phyloP scores from a whole-genome alignment of 139 green algal genomes.

The Desmodesmus armatus region DNA sequence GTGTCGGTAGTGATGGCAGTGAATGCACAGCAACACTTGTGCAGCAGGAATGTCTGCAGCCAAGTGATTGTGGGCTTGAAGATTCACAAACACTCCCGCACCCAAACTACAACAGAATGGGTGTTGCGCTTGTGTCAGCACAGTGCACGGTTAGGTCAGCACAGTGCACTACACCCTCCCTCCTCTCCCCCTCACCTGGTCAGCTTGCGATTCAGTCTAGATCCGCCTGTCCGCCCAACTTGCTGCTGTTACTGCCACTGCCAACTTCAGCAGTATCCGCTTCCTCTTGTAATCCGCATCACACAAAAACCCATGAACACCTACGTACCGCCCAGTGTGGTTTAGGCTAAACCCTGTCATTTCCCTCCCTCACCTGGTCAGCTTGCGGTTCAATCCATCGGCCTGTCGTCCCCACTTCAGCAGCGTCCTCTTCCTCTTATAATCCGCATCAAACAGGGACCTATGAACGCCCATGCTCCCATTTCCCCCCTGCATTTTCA shows the following conservation, averaged over 20 bases:
- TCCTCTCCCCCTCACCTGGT: neutral
- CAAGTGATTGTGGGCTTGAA: no score
- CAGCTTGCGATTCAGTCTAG: neutral
- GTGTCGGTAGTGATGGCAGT: no score
- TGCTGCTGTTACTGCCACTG: no score
- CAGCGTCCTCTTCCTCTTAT: conserved; percentile 54
- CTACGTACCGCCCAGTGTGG: conserved; percentile 38
- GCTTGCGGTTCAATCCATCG: neutral
- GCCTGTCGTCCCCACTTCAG: neutral
- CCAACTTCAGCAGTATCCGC: conserved; percentile 24
- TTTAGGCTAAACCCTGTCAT: neutral
- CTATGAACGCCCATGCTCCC: conserved; percentile 50
- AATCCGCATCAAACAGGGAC: conserved; percentile 62
- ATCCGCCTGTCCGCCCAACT: neutral
- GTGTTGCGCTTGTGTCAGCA: no score
- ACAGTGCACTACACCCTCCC: neutral
- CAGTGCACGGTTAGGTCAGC: no score
- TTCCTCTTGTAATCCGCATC: conserved; percentile 68
- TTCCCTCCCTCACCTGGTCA: neutral
- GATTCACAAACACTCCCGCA: no score
- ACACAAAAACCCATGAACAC: conserved; percentile 49
- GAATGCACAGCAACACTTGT: no score
- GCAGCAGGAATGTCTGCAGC: no score
- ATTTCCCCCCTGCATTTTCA: neutral
- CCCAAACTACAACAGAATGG: no score